Evolutionary conservation across 2,329 filamentous ascomycete genomes (phyloP).

Genomic region (Pseudogymnoascus sp.): DNA sequence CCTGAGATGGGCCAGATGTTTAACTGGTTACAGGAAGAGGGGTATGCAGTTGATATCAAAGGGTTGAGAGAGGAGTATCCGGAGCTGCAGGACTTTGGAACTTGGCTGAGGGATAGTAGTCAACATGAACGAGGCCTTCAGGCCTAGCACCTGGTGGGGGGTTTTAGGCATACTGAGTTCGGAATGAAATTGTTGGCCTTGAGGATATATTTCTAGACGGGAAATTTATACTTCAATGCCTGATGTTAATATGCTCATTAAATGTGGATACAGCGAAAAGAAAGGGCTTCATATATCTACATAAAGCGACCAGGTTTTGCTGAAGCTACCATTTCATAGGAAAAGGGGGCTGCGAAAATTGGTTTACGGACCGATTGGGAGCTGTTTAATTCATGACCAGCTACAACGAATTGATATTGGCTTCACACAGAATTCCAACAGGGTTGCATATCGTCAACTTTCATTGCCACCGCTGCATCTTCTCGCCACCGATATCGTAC

Average conservation of each 20-base stretch:
- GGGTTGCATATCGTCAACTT: neutral
- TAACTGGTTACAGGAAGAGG: conserved; percentile 25
- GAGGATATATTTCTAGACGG: neutral
- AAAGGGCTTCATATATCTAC: too few species aligned
- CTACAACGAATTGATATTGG: neutral
- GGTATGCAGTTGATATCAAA: conserved; percentile 29
- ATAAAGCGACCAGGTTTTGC: too few species aligned
- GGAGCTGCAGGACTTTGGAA: conserved; percentile 36
- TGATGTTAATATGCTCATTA: neutral
- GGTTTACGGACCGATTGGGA: neutral
- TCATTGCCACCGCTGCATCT: neutral
- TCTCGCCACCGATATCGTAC: neutral
- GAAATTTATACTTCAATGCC: neutral
- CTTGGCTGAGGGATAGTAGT: conserved; percentile 37
- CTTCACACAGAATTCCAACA: neutral
- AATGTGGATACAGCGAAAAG: too few species aligned
- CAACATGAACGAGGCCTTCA: neutral
- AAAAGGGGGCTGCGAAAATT: neutral
- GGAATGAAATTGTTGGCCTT: neutral
- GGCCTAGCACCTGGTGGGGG: neutral
- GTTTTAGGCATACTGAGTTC: neutral
- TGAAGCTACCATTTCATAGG: too few species aligned
- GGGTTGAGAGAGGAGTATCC: conserved; percentile 35
- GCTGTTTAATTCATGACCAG: neutral
- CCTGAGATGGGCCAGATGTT: conserved; percentile 27